Percentiles rank a stretch among this genome's conserved stretches.
These are phyloP conservation scores for Cupressus sempervirens DNA, from an alignment of 75 land plant species.

Conservation along the genomic window DNA sequence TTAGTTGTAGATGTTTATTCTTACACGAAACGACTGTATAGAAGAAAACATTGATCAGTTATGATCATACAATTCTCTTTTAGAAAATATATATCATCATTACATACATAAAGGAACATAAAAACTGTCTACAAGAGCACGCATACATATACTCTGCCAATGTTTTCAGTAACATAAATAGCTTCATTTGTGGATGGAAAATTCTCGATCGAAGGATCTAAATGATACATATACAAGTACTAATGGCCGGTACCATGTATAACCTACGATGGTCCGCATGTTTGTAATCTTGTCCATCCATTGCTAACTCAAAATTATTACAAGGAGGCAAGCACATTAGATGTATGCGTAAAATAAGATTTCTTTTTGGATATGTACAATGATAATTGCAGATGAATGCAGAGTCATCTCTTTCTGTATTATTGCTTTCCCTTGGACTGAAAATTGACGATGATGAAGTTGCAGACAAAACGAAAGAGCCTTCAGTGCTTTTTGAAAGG, in stretches of 20 bases:
- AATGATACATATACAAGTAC: too few relatives aligned
- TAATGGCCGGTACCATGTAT: neutral
- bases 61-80: neutral
- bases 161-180: too few relatives aligned
- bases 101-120: neutral
- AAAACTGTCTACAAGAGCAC: neutral
- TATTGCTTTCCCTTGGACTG: neutral
- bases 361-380: neutral
- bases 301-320: neutral
- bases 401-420: neutral
- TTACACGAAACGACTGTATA: neutral
- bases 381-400: neutral
- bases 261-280: neutral
- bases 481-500: constrained; percentile 14
- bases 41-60: neutral
- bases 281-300: neutral
- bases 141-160: neutral
- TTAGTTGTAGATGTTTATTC: neutral
- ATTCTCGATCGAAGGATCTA: neutral
- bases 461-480: neutral
- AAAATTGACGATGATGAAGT: neutral
- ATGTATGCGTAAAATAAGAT: neutral
- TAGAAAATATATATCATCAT: neutral
- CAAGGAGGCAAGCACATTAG: neutral
- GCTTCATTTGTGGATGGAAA: neutral